Evolutionary conservation across 768 basidiomycete species (phyloP), one percentile per base, ranked within the genome.

Genomic region (Lentinula lateritia): DNA sequence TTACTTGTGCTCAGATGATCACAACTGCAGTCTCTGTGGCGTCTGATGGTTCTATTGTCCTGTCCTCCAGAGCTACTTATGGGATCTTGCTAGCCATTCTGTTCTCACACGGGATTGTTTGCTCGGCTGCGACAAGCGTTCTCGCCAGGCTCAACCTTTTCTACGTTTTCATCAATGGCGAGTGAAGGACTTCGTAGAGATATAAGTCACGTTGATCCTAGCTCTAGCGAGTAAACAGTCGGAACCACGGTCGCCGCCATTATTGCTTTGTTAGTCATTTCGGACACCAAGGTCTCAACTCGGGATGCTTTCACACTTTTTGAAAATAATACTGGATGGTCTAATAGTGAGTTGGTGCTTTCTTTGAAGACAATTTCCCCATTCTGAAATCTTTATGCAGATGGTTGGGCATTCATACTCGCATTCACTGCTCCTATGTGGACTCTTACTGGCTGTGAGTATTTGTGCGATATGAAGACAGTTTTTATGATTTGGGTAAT

Each of bases 1-100:
- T 84, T 63, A 88, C 86, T 20, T 89, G 88, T 63, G 88, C 88
- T 6, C 87, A 90, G 71, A 90, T 90, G 88, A 88, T 90, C 61
- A 81, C 87, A 12, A 86, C 86, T 8, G 88, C 87, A 1, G 81
- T 90, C 43, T 78, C 83, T 9, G 87, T 90, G 0, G 75, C 75
- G 41, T 81, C 86, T 5, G 76, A 86, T 64, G 86, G 85, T 13
- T 70, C 74, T 12, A 73, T 77, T 20, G 73, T 79, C 48, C 71
- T 87, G n/a, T 78, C 82, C 52, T 63, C 79, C 18, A 87, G 86
- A 0, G 80, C 85, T 2, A 90, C 87, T 0, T 90, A 81, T 62
- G 88, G 86, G 15, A 88, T 90, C 61, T 73, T 89, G 5, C 65
- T 87, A 9, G 84, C 80, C 4, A 85, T 90, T 61, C 68, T 90